phyloP scores from a whole-genome alignment of 2,329 filamentous ascomycete genomes.

The Capronia coronata region DNA sequence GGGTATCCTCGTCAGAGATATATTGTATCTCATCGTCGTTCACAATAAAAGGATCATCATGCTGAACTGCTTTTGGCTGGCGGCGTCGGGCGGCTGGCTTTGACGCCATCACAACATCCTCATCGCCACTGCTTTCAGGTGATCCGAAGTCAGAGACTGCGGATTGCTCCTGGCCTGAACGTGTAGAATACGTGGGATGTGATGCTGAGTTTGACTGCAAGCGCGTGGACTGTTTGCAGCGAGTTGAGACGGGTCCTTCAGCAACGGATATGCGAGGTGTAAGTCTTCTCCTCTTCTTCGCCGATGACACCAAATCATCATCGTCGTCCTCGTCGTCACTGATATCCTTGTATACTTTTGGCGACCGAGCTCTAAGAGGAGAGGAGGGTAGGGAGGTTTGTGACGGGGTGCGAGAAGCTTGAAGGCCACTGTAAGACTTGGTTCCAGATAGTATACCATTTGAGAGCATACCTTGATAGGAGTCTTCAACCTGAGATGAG shows the following conservation, averaged over 20 bases:
- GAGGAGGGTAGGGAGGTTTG: slow-evolving; percentile 8
- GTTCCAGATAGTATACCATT: background rate
- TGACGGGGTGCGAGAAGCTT: background rate
- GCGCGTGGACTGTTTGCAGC: slow-evolving; percentile 8
- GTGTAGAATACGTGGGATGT: background rate
- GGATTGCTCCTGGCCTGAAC: background rate
- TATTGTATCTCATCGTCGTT: slow-evolving; percentile 25
- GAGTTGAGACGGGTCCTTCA: background rate
- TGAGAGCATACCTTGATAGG: slow-evolving; percentile 5
- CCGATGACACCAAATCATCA: slow-evolving; percentile 22
- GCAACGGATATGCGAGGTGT: background rate
- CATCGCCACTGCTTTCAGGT: slow-evolving; percentile 31
- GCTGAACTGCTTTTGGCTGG: slow-evolving; percentile 20
- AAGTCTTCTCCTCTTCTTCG: slow-evolving; percentile 21
- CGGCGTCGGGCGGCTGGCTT: slow-evolving; percentile 14
- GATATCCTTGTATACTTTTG: background rate
- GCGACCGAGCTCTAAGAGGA: slow-evolving; percentile 1
- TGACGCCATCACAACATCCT: slow-evolving; percentile 26
- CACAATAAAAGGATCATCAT: slow-evolving; percentile 27
- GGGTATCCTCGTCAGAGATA: slow-evolving; percentile 15
- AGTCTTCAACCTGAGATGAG: slow-evolving; percentile 21
- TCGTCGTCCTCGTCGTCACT: slow-evolving; percentile 18
- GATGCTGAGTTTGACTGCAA: slow-evolving; percentile 8
- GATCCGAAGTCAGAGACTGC: slow-evolving; percentile 24
- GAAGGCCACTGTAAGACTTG: background rate